These are phyloP conservation scores for Rehmannia glutinosa DNA, from an alignment of 257 asterid species.

Conservation along the genomic window DNA sequence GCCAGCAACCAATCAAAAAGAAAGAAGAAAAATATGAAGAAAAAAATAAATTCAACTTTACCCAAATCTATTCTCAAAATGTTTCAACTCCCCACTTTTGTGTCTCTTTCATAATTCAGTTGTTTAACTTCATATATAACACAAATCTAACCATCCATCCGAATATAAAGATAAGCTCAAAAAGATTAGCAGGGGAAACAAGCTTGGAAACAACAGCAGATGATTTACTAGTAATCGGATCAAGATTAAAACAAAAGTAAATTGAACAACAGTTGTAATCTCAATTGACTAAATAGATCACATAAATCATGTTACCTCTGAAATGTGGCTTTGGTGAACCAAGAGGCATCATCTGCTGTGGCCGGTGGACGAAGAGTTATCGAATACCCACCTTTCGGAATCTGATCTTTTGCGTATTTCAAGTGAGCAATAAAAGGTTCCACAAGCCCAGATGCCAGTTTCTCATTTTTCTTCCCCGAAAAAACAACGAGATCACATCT, in stretches of 20 bases:
- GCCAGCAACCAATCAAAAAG: conserved; percentile 31
- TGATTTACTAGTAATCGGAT: background rate
- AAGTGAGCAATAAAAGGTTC: conserved; percentile 81
- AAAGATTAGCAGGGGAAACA: too few relatives aligned
- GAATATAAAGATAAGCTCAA: too few relatives aligned
- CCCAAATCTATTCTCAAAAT: background rate
- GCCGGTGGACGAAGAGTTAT: conserved; percentile 62
- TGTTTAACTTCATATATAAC: background rate
- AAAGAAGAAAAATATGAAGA: too few relatives aligned
- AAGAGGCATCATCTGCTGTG: conserved; percentile 35
- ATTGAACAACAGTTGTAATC: background rate
- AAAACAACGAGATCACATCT: conserved; percentile 88
- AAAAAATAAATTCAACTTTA: background rate
- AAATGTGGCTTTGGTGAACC: conserved; percentile 86
- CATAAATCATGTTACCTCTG: conserved; percentile 44
- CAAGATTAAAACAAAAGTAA: background rate
- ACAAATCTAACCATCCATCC: background rate
- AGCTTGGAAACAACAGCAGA: background rate
- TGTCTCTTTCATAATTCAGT: background rate
- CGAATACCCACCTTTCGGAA: conserved; percentile 84
- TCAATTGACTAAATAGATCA: background rate
- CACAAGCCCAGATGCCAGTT: conserved; percentile 83
- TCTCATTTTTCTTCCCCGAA: conserved; percentile 70
- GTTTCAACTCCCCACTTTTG: background rate
- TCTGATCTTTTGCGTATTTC: conserved; percentile 80